Evolutionary conservation across 164 flowering plant species (phyloP).

Genomic region (Euptelea pleiosperma): DNA sequence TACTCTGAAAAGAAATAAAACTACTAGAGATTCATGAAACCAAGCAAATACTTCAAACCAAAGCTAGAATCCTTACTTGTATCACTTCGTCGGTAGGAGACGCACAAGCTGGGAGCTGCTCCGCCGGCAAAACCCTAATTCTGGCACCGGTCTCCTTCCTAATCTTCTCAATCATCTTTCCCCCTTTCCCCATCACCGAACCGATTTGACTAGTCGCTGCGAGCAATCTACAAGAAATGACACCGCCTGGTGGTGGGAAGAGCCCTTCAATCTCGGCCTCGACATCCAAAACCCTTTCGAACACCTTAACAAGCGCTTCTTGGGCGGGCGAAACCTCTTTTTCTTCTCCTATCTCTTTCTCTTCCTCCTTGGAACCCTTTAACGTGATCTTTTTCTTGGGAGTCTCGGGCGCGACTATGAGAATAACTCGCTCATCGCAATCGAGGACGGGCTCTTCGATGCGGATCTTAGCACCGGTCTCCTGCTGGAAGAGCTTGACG

Average conservation of each 20-base stretch:
- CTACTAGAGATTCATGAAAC: too few species aligned
- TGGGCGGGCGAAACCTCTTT: slow-evolving; percentile 48
- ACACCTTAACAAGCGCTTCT: slow-evolving; percentile 66
- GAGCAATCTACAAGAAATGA: slow-evolving; percentile 63
- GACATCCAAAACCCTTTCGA: slow-evolving; percentile 61
- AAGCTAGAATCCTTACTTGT: slow-evolving; percentile 46
- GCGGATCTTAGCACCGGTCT: slow-evolving; percentile 64
- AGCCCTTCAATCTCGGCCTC: slow-evolving; percentile 48
- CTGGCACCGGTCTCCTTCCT: slow-evolving; percentile 63
- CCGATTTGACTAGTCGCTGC: slow-evolving; percentile 57
- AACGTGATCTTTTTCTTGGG: slow-evolving; percentile 23
- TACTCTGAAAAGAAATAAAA: too few species aligned
- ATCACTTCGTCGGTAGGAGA: slow-evolving; percentile 53
- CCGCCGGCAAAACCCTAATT: slow-evolving; percentile 51
- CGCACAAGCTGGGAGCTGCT: slow-evolving; percentile 54
- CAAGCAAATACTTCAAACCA: not conserved
- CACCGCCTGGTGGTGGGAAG: slow-evolving; percentile 21
- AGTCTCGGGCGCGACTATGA: slow-evolving; percentile 29
- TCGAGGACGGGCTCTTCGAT: slow-evolving; percentile 48
- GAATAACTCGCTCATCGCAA: slow-evolving; percentile 53
- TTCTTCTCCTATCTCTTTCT: slow-evolving; percentile 15
- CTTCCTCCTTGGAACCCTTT: slow-evolving; percentile 4
- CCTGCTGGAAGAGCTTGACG: slow-evolving; percentile 55
- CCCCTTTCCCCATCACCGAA: slow-evolving; percentile 78
- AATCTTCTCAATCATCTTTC: slow-evolving; percentile 63